Conservation (phyloP, 2,329 filamentous ascomycete species). For the Fusarium praegraminearum region DNA sequence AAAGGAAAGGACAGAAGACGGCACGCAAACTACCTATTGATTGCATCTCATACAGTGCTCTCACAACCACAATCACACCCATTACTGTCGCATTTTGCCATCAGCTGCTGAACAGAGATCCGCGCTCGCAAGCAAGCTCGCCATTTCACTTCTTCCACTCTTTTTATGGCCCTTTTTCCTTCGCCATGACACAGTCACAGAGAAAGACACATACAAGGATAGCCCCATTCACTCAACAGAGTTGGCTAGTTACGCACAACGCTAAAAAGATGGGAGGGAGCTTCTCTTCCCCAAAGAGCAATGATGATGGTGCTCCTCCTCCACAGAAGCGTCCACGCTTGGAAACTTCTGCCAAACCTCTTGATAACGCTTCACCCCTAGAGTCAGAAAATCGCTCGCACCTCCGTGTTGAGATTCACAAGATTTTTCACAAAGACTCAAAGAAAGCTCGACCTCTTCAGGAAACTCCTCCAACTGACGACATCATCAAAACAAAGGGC, state of each 20-base stretch:
- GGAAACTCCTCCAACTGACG: conserved; percentile 47
- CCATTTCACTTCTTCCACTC: conserved; percentile 27
- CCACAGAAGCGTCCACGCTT: conserved; percentile 65
- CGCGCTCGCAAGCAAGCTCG: conserved; percentile 21
- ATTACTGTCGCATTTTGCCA: conserved; percentile 12
- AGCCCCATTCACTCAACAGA: conserved; percentile 67
- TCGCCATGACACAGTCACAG: conserved; percentile 64
- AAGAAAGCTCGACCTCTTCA: conserved; percentile 52
- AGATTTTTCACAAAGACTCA: conserved; percentile 63
- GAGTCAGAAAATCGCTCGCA: conserved; percentile 54
- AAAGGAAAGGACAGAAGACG: background rate
- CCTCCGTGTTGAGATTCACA: conserved; percentile 66
- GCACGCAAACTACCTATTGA: background rate
- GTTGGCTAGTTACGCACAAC: conserved; percentile 63
- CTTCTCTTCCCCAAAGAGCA: conserved; percentile 48
- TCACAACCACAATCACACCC: conserved; percentile 3
- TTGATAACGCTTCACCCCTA: conserved; percentile 48
- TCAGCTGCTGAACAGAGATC: conserved; percentile 7
- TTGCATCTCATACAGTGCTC: conserved; percentile 5
- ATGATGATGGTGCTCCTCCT: conserved; percentile 57
- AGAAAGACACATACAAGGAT: conserved; percentile 61
- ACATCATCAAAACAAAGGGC: conserved; percentile 51
- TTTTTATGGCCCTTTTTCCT: conserved; percentile 52
- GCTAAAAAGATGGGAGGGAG: conserved; percentile 59
- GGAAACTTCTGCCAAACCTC: conserved; percentile 54